Evolutionary conservation across 2,329 filamentous ascomycete species (phyloP).

Genomic region (Chaetomiaceae sp.): DNA sequence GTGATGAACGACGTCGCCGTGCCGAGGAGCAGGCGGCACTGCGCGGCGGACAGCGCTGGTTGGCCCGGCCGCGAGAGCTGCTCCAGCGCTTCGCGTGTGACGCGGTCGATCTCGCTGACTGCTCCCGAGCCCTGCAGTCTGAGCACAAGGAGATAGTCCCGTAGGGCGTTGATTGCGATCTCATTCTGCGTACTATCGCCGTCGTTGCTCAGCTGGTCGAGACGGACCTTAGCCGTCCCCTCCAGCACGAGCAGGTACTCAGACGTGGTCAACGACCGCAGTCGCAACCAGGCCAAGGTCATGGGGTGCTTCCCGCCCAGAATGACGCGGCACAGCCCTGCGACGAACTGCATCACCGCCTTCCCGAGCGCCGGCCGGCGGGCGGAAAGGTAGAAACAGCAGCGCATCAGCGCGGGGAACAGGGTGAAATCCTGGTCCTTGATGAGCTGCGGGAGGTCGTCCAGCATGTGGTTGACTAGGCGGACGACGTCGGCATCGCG

Average conservation of each 20-base stretch:
- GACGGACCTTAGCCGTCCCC: conserved; percentile 10
- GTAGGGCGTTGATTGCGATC: conserved; percentile 10
- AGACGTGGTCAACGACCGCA: conserved; percentile 4
- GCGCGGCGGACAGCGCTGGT: conserved; percentile 1
- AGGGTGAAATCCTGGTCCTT: conserved; percentile 23
- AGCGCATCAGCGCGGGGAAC: conserved; percentile 15
- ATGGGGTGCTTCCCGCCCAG: conserved; percentile 16
- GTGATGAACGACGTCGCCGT: conserved; percentile 12
- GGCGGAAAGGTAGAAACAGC: conserved; percentile 17
- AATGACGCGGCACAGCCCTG: conserved; percentile 11
- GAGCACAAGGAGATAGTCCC: conserved; percentile 16
- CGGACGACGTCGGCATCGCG: conserved; percentile 17
- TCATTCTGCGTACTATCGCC: conserved; percentile 1
- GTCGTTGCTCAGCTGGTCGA: conserved; percentile 13
- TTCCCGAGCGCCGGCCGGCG: conserved; percentile 3
- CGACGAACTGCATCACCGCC: conserved; percentile 13
- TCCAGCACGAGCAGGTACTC: conserved; percentile 13
- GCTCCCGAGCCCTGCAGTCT: conserved; percentile 6
- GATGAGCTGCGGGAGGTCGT: conserved; percentile 22
- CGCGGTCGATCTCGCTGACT: conserved; percentile 12
- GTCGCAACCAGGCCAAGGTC: conserved; percentile 10
- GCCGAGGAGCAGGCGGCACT: conserved; percentile 16
- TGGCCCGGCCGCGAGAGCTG: background rate
- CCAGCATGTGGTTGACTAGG: conserved; percentile 21
- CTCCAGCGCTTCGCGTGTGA: conserved; percentile 2